These are phyloP conservation scores for Amyloporia xantha DNA, from an alignment of 768 basidiomycete species.

Conservation along the genomic window DNA sequence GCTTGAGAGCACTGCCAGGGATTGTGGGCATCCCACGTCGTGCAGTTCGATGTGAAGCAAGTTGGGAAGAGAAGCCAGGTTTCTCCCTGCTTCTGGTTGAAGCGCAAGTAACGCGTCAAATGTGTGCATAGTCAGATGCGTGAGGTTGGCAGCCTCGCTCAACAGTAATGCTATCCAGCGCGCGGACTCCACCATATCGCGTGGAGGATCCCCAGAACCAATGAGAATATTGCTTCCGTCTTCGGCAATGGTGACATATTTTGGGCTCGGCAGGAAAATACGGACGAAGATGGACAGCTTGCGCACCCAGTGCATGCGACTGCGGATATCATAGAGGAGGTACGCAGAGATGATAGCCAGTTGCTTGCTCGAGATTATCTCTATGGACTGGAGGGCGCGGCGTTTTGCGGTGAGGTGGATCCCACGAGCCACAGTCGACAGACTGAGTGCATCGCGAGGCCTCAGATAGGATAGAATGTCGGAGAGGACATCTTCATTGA, in stretches of 20 bases:
- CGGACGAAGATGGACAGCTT: not conserved
- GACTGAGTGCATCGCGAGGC: not conserved
- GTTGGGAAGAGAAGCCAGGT: no score
- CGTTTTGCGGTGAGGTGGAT: not conserved
- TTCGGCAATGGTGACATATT: not conserved
- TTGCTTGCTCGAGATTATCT: not conserved
- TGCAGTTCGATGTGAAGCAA: no score
- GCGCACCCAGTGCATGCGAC: not conserved
- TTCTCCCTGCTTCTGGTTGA: no score
- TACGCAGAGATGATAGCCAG: not conserved
- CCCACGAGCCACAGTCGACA: not conserved
- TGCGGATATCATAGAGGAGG: not conserved
- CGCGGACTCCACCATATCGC: no score
- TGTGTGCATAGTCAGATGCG: not conserved
- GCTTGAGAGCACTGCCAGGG: no score
- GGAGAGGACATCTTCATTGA: slow-evolving; percentile 3
- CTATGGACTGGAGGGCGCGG: not conserved
- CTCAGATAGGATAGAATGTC: not conserved
- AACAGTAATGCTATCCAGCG: not conserved
- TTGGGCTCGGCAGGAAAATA: not conserved
- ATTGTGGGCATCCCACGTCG: no score
- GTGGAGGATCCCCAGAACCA: no score
- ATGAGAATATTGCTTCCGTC: no score
- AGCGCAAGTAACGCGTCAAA: not conserved
- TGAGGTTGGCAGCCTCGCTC: not conserved